phyloP scores from a whole-genome alignment of 1,284 basidiomycete genomes.

The Ceratobasidium sp. region DNA sequence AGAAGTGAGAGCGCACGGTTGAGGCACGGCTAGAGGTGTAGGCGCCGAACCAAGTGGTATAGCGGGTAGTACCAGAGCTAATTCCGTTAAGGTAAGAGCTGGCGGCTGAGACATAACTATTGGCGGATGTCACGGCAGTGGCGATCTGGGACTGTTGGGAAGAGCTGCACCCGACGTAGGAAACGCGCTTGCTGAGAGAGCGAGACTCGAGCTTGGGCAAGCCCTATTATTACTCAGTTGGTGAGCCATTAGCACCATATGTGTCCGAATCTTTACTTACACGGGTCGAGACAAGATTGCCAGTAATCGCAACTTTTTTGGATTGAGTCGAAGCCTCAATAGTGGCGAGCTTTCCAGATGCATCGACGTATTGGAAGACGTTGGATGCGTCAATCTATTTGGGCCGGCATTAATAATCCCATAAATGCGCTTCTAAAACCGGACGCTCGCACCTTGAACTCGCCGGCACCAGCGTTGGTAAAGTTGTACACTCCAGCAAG shows the following conservation, averaged over 20 bases:
- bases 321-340: constrained; percentile 35
- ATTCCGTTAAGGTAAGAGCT: constrained; percentile 18
- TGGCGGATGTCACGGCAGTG: constrained; percentile 33
- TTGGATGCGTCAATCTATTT: constrained; percentile 32
- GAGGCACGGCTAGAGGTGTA: constrained; percentile 7
- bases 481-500: constrained; percentile 40
- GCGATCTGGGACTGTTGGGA: constrained; percentile 22
- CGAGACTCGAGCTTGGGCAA: constrained; percentile 31
- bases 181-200: constrained; percentile 33
- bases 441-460: constrained; percentile 26
- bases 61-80: constrained; percentile 24
- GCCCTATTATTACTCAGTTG: constrained; percentile 2
- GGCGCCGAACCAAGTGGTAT: constrained; percentile 41
- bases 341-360: constrained; percentile 24
- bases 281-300: constrained; percentile 28
- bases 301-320: constrained; percentile 18
- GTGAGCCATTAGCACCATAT: background rate
- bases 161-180: constrained; percentile 25
- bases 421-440: background rate
- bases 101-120: constrained; percentile 24
- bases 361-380: constrained; percentile 36
- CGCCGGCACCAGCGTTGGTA: constrained; percentile 36
- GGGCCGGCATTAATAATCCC: background rate
- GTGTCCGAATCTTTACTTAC: constrained; percentile 7
- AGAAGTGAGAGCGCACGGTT: constrained; percentile 37